These are phyloP conservation scores for Phytopythium aichiense DNA, from an alignment of 352 stramenopile species.

Conservation along the genomic window DNA sequence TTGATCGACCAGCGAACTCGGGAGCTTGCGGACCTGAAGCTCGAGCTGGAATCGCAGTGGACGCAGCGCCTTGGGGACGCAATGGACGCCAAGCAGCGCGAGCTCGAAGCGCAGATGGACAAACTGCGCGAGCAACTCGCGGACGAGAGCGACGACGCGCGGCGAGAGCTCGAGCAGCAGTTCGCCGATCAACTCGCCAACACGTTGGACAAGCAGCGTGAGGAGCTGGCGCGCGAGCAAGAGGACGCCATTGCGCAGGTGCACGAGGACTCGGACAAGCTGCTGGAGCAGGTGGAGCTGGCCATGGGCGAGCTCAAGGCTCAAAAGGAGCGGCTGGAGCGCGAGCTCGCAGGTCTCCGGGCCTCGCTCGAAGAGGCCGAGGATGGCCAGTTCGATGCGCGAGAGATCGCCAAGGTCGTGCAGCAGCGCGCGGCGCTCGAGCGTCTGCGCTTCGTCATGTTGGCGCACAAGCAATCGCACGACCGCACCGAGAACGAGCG, in stretches of 20 bases:
- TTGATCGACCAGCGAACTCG: slow-evolving; percentile 13
- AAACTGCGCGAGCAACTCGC: slow-evolving; percentile 14
- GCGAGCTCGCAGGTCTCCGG: slow-evolving; percentile 45
- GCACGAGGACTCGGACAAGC: slow-evolving; percentile 72
- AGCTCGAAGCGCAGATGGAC: slow-evolving; percentile 13
- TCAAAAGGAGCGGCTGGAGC: slow-evolving; percentile 67
- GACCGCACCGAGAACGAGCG: slow-evolving; percentile 11
- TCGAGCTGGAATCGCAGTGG: slow-evolving; percentile 24
- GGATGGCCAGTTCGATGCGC: slow-evolving; percentile 64
- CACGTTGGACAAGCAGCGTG: slow-evolving; percentile 29
- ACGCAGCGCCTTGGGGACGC: slow-evolving; percentile 13
- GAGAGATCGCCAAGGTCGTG: slow-evolving; percentile 51
- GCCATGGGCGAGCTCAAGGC: slow-evolving; percentile 69
- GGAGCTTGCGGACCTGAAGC: slow-evolving; percentile 11
- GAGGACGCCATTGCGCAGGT: slow-evolving; percentile 74
- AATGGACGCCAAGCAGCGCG: not conserved
- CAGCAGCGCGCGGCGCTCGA: slow-evolving; percentile 58
- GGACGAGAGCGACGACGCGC: slow-evolving; percentile 11
- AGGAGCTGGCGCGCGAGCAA: slow-evolving; percentile 52
- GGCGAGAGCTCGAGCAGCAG: slow-evolving; percentile 16
- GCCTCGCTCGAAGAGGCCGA: slow-evolving; percentile 63
- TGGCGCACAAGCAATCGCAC: slow-evolving; percentile 37
- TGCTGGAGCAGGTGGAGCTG: slow-evolving; percentile 73
- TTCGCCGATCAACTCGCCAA: slow-evolving; percentile 19
- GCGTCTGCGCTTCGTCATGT: slow-evolving; percentile 30